Evolutionary conservation across 345 rosid species (phyloP), one percentile per base, ranked within the genome.

Genomic region (Aurinia saxatilis): DNA sequence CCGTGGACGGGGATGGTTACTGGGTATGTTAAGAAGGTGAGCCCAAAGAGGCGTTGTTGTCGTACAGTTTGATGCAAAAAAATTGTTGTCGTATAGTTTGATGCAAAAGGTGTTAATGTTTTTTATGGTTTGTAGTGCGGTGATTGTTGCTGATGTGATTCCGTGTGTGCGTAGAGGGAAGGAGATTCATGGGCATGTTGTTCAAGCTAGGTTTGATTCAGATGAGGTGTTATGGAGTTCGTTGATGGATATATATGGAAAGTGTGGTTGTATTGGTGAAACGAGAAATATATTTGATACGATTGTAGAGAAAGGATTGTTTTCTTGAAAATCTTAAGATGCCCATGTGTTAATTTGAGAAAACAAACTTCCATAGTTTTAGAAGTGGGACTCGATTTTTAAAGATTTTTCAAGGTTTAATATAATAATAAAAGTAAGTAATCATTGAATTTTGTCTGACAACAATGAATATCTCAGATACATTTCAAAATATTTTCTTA

Each of bases 221-320:
- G 96, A 91, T 72, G 89, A 86, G 71, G 95, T 86, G 46, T 83
- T 91, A 10, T 88, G 96, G 96, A 86, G 95, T 76, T 85, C 90
- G 33, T 79, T 88, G 66, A 78, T 82, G 54, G 95, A 88, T 68
- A 79, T 86, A 88, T 88, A 88, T 63, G 96, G 92, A 0, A 88
- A 88, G 80, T 91, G 95, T 61, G 96, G 98, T 3, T 84, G 81
- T 75, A 40, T 88, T 31, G 77, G 76, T 35, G 90, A 84, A 75
- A 95, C 96, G 6, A 77, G 89, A 74, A 61, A 36, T 57, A 82
- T 86, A 33, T 91, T 88, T 52, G 81, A 91, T 62, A 83, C 46
- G 73, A 84, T 88, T 62, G n/a, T n/a, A n/a, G n/a, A n/a, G n/a
- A n/a, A n/a, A n/a, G n/a, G n/a, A n/a, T n/a, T n/a, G n/a, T n/a